Evolutionary conservation across 225 moss, liverwort and hornwort genomes (phyloP).

Genomic region (Lunularia cruciata): DNA sequence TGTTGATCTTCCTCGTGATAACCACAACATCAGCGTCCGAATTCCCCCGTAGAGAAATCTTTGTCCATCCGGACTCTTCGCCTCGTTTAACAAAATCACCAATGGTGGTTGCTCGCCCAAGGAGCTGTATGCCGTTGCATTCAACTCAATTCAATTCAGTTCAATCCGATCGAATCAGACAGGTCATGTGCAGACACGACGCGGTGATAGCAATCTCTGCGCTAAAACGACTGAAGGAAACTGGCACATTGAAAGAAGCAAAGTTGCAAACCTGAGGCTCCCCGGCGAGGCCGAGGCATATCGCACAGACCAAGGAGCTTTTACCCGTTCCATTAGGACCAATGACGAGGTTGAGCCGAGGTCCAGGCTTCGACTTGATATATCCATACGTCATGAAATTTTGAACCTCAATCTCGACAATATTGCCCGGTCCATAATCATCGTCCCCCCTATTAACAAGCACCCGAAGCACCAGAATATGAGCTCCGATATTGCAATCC

Average conservation of each 20-base stretch:
- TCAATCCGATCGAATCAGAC: too few species aligned
- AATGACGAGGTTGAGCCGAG: conserved; percentile 89
- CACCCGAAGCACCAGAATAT: too few species aligned
- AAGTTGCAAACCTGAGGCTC: conserved; percentile 74
- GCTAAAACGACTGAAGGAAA: too few species aligned
- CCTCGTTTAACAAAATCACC: conserved; percentile 96
- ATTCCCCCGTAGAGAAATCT: conserved; percentile 72
- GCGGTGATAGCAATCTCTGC: too few species aligned
- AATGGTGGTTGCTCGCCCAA: conserved; percentile 82
- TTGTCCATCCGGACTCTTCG: conserved; percentile 86
- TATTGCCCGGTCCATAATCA: conserved; percentile 81
- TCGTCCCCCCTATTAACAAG: conserved; percentile 55
- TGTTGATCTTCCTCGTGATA: conserved; percentile 79
- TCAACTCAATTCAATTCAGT: too few species aligned
- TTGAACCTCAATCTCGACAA: conserved; percentile 78
- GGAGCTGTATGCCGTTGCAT: conserved; percentile 61
- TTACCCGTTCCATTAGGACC: conserved; percentile 98
- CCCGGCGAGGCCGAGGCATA: conserved; percentile 92
- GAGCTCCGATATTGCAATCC: background rate
- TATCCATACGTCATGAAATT: conserved; percentile 96
- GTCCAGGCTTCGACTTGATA: conserved; percentile 71
- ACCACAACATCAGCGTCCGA: conserved; percentile 44
- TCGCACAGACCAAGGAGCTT: conserved; percentile 92
- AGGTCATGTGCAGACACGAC: too few species aligned
- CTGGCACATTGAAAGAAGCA: background rate